Evolutionary conservation across 169 alveolate genomes (phyloP).

Genomic region (Cryptosporidium ubiquitum): DNA sequence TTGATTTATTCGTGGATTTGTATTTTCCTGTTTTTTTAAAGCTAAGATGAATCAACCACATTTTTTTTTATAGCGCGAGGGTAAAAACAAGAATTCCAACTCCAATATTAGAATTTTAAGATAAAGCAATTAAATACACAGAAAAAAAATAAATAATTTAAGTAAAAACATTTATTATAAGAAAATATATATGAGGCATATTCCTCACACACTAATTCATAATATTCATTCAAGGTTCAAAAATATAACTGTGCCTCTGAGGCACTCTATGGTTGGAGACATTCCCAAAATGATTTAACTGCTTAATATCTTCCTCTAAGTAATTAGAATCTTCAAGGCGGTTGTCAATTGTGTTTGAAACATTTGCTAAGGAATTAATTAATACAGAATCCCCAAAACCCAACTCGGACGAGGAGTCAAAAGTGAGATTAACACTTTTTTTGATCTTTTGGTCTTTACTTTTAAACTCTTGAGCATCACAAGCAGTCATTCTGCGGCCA

Average conservation of each 20-base stretch:
- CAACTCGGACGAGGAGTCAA: slow-evolving; percentile 35
- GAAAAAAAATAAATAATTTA: not conserved
- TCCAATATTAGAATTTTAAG: not conserved
- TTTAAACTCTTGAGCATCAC: not conserved
- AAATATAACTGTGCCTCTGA: slow-evolving; percentile 47
- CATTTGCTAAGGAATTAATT: not conserved
- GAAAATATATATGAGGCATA: not conserved
- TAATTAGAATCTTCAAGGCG: not conserved
- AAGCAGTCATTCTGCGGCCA: not conserved
- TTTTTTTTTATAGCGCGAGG: slow-evolving; percentile 17
- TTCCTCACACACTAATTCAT: not conserved
- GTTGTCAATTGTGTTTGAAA: not conserved
- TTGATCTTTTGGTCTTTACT: not conserved
- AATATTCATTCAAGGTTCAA: slow-evolving; percentile 18
- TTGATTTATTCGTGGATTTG: not conserved
- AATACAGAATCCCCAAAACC: slow-evolving; percentile 8
- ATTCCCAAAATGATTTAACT: not conserved
- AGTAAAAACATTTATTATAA: not conserved
- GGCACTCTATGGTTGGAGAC: not conserved
- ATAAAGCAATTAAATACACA: not conserved
- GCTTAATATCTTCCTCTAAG: not conserved
- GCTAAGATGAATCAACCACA: not conserved
- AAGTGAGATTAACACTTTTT: slow-evolving; percentile 21
- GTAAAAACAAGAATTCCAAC: not conserved
- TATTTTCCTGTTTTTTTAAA: not conserved